Evolutionary conservation across 331 rosid genomes (phyloP).

Genomic region (Malus hybrid): DNA sequence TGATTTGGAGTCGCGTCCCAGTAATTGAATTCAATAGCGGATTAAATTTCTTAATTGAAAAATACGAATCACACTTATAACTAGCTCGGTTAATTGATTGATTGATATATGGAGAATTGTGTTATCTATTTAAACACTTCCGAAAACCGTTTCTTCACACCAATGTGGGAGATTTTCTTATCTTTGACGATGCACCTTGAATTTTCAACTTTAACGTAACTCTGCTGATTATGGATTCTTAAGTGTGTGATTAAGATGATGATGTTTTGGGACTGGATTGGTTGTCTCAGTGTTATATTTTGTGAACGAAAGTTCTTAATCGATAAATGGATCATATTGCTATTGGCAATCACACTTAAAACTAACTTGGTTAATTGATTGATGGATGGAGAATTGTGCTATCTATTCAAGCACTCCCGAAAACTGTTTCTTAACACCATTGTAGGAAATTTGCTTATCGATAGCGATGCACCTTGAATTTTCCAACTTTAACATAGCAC

Average conservation of each 20-base stretch:
- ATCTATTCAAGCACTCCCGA: neutral
- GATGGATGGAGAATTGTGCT: neutral
- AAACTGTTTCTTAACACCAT: neutral
- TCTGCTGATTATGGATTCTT: neutral
- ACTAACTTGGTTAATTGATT: neutral
- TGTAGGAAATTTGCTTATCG: neutral
- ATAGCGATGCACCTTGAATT: neutral
- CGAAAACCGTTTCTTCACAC: neutral
- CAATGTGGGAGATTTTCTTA: neutral
- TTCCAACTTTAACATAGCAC: neutral
- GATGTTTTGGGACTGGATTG: neutral
- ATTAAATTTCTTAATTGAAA: neutral
- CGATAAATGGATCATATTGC: neutral
- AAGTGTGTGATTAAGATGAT: neutral
- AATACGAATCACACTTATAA: neutral
- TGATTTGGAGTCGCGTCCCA: neutral
- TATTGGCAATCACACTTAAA: neutral
- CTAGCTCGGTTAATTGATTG: neutral
- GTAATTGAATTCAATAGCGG: neutral
- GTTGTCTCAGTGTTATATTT: conserved; percentile 75
- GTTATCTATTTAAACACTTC: neutral
- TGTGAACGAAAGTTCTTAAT: conserved; percentile 33
- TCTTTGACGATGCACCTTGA: neutral
- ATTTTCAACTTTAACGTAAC: neutral
- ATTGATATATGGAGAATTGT: neutral